Conservation (phyloP, 371 early-diverging fungal genomes). For the Mortierella sp. region DNA sequence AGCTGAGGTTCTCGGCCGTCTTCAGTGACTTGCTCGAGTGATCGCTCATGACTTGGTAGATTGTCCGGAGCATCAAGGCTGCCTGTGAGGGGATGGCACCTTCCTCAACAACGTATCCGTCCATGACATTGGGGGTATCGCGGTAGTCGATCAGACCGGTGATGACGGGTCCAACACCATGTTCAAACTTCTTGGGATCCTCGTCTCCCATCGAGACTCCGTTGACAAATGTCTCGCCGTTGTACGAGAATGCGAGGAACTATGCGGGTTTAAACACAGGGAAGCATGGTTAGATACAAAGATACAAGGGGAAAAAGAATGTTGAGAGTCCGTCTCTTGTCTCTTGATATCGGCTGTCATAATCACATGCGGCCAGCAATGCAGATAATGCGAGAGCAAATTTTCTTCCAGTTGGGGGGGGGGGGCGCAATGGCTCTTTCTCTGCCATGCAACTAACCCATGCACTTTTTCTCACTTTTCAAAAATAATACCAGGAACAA, state of each 20-base stretch:
- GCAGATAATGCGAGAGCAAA: constrained; percentile 1
- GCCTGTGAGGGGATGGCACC: constrained; percentile 58
- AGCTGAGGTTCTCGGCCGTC: constrained; percentile 27
- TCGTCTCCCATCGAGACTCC: constrained; percentile 56
- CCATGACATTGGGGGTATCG: constrained; percentile 51
- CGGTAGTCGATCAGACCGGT: constrained; percentile 62
- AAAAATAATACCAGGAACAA: background rate
- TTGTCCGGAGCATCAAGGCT: constrained; percentile 25
- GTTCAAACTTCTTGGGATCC: constrained; percentile 33
- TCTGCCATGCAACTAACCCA: background rate
- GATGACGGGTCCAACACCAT: constrained; percentile 59
- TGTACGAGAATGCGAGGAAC: constrained; percentile 55
- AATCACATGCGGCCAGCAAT: constrained; percentile 16
- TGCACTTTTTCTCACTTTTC: background rate
- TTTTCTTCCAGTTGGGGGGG: background rate
- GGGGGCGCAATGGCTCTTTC: constrained; percentile 1
- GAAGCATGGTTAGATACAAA: background rate
- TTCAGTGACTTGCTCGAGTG: constrained; percentile 35
- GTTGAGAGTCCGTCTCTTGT: background rate
- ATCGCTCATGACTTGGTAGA: constrained; percentile 46
- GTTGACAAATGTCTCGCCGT: constrained; percentile 50
- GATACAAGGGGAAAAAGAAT: background rate
- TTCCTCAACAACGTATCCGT: constrained; percentile 62
- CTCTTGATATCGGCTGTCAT: background rate
- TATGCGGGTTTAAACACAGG: background rate